Conservation (phyloP, 2,329 filamentous ascomycete species). For the Aspergillus ustus region DNA sequence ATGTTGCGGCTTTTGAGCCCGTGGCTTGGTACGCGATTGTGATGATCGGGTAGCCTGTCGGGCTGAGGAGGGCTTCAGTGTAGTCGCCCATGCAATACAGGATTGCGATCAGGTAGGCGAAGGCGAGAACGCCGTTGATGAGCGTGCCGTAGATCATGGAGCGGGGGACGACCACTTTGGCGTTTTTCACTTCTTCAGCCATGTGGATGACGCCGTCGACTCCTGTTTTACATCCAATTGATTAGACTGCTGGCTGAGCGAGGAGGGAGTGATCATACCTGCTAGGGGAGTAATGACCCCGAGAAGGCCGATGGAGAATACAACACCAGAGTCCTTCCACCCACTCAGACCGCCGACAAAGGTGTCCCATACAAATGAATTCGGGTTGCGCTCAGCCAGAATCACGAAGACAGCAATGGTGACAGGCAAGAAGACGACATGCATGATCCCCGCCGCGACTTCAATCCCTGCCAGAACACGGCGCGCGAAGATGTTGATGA, state of each 20-base stretch:
- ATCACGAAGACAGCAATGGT: conserved; percentile 26
- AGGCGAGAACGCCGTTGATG: conserved; percentile 52
- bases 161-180: conserved; percentile 50
- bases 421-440: conserved; percentile 29
- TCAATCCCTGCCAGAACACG: conserved; percentile 22
- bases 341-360: conserved; percentile 25
- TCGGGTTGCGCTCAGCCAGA: conserved; percentile 26
- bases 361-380: conserved; percentile 29
- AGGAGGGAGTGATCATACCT: neutral
- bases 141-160: conserved; percentile 51
- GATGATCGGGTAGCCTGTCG: conserved; percentile 54
- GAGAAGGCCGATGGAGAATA: neutral
- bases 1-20: conserved; percentile 42
- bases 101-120: conserved; percentile 47
- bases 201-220: conserved; percentile 39
- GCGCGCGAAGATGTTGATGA: conserved; percentile 55
- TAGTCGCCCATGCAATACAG: conserved; percentile 50
- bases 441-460: conserved; percentile 22
- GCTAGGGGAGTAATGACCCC: neutral
- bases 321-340: neutral
- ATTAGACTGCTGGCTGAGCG: no score
- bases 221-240: conserved; percentile 23
- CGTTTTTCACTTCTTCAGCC: conserved; percentile 54
- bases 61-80: conserved; percentile 40
- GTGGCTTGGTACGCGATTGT: conserved; percentile 57